These are phyloP conservation scores for Rhodotorula sp. DNA, from an alignment of 1,284 basidiomycete species.

Conservation along the genomic window DNA sequence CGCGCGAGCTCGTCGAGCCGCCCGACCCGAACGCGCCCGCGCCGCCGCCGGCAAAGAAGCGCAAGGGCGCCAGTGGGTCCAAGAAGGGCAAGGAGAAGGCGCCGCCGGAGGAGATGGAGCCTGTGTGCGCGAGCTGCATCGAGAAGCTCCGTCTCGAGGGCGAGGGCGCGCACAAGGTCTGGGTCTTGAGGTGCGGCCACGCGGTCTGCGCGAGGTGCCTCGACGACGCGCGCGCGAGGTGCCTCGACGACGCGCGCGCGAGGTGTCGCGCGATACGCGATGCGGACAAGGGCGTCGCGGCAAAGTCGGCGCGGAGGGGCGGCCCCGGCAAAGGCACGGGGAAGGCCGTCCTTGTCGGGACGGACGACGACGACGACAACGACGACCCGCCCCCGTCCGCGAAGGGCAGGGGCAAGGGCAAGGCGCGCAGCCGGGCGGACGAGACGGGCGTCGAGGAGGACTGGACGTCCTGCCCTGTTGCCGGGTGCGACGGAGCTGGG, in stretches of 20 bases:
- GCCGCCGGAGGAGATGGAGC: constrained; percentile 10
- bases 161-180: constrained; percentile 12
- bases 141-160: constrained; percentile 25
- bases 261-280: constrained; percentile 17
- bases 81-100: constrained; percentile 8
- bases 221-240: constrained; percentile 17
- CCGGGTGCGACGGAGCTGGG: constrained; percentile 13
- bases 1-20: constrained; percentile 36
- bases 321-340: constrained; percentile 3
- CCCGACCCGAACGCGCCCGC: constrained; percentile 11
- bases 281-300: constrained; percentile 10
- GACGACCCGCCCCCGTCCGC: not conserved
- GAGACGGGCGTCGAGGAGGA: constrained; percentile 34
- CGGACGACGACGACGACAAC: constrained; percentile 11
- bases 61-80: too few relatives aligned
- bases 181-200: constrained; percentile 35
- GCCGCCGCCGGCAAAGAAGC: not conserved
- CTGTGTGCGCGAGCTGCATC: constrained; percentile 37
- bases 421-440: constrained; percentile 17
- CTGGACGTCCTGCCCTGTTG: constrained; percentile 39
- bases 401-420: constrained; percentile 14
- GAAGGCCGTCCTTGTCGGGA: not conserved
- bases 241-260: constrained; percentile 17
- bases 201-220: constrained; percentile 38
- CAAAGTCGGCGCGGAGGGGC: not conserved